Evolutionary conservation across 1,284 basidiomycete genomes (phyloP), one percentile per base, ranked within the genome.

Genomic region (Taiwanofungus camphoratus): DNA sequence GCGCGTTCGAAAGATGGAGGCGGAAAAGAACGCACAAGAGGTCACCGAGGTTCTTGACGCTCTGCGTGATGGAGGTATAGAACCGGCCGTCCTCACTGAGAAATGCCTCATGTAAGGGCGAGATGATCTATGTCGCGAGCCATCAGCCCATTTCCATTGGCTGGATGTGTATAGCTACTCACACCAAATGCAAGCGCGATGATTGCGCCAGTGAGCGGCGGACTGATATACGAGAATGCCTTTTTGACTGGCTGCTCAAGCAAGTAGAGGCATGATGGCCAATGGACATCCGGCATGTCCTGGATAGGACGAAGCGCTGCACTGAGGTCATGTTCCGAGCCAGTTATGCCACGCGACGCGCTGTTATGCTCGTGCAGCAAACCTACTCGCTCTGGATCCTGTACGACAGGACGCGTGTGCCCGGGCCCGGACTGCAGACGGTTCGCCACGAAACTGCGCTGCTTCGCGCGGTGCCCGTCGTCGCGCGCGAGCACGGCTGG

Each of bases 161-260:
- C 12, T 32, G 16, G 41, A 19, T 29, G 19, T 13, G 20, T 22
- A 48, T 3, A 18, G 16, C 11, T 1, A 49, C 57, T 39, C 36
- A 59, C 61, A 8, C 61, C 61, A 18, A 64, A 26, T 20, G 60
- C 29, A 18, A 64, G 45, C 1, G 60, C 62, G 24, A 64, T 45
- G 22, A 61, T 54, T 8, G 57, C 61, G 5, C 54, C 61, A 16
- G 59, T 52, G 37, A 63, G 50, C 8, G 59, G 59, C 3, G 61
- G 52, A 39, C 58, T 62, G 47, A 61, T 52, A 26, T 15, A 44
- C 1, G 27, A 29, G 29, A 26, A 41, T 2, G 51, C 21, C 18
- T 32, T 51, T 43, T 52, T 56, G 16, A 61, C n/a, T 3, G 57
- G 56, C 36, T 51, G 53, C 42, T 59, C 48, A 12, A 55, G 42